Base-by-base conservation (phyloP, 495 filamentous ascomycete species). In the Sordaria brevicollis region DNA sequence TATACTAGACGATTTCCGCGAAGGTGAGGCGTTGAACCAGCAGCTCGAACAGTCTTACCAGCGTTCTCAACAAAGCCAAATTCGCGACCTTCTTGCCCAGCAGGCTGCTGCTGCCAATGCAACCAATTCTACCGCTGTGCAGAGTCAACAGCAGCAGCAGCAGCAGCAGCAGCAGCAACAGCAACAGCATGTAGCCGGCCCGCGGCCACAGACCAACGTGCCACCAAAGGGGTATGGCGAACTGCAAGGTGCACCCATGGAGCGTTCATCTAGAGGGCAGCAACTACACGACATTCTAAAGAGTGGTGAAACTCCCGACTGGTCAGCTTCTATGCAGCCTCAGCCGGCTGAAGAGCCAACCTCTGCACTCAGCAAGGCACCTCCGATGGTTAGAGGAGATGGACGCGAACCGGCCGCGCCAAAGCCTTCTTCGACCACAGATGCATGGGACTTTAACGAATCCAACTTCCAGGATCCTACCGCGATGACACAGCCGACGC, bases 391-490 rank as follows among this genome's bases (percentile, higher is more conserved):
- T 10, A 74, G 76, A 25, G 68, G 72, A 21, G 77, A 72, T 25
- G 65, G 19, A 19, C 62, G 65, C 4, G 76, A 82, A 19, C 35
- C 70, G 35, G 91, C 95, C 71, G 77, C 85, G 5, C 49, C 49
- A 57, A 57, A 57, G 13, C 31, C 49, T 0, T 11, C 49, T 25
- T 31, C 49, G 25, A 31, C 25, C 2, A 57, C 49, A 13, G 94
- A 96, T 78, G 90, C 86, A 11, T 99, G 95, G 95, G 92, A 95
- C 77, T 99, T 99, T 75, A 92, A 93, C 70, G 94, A 98, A 68
- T 83, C 85, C 17, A 81, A 80, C 34, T 86, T 86, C 69, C 80
- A 83, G 19, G 81, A 88, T 33, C 76, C 83, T 8, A 68, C 69
- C 35, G 68, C 77, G 5, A 62, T 86, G 83, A 71, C 78, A 78